phyloP scores from a whole-genome alignment of 179 eudicot species.

The Vitellaria paradoxa region DNA sequence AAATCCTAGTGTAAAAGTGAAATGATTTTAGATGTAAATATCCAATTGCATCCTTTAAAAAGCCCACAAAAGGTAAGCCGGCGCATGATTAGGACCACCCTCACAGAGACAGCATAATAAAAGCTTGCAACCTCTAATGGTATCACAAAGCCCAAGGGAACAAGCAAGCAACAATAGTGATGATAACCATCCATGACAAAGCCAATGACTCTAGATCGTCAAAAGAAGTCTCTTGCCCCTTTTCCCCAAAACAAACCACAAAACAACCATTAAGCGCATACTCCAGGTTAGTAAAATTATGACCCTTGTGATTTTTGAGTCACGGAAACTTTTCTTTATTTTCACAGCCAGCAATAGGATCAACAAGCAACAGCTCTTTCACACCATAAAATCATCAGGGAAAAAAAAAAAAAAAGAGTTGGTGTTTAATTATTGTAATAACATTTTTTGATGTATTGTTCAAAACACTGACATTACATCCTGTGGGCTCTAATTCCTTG shows the following conservation, averaged over 20 bases:
- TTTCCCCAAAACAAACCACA: not conserved
- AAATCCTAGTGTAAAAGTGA: not conserved
- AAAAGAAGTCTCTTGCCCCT: not conserved
- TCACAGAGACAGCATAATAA: not conserved
- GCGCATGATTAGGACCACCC: not conserved
- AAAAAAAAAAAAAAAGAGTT: not conserved
- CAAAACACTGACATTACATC: not conserved
- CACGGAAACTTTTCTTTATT: not conserved
- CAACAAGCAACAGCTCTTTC: not conserved
- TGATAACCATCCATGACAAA: not conserved
- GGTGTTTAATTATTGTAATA: not conserved
- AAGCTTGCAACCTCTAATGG: not conserved
- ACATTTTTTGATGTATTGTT: not conserved
- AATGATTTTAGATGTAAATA: not conserved
- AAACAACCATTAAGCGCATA: not conserved
- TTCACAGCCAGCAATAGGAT: not conserved
- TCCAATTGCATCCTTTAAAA: not conserved
- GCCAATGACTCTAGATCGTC: not conserved
- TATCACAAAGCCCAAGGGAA: not conserved
- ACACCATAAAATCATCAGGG: not conserved
- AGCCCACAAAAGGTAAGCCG: not conserved
- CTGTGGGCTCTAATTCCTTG: not conserved
- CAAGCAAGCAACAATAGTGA: not conserved
- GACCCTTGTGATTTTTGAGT: conserved; percentile 1
- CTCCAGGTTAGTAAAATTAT: not conserved